phyloP scores from a whole-genome alignment of 305 asterid species.

The Fraxinus ornus region DNA sequence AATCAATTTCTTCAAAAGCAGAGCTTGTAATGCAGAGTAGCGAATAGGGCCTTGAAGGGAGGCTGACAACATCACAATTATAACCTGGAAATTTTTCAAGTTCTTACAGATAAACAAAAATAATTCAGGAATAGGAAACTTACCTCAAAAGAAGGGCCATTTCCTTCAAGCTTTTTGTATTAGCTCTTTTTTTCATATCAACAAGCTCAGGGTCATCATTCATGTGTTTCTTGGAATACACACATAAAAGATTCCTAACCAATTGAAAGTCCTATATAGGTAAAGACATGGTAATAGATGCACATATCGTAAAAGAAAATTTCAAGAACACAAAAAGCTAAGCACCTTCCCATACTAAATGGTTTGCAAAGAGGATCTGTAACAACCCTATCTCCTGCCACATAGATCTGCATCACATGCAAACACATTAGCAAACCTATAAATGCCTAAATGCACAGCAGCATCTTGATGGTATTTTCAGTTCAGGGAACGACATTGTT shows the following conservation, averaged over 20 bases:
- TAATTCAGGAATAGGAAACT: slow-evolving; percentile 2
- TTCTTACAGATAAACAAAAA: neutral
- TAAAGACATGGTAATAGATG: slow-evolving; percentile 23
- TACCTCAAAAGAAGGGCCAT: slow-evolving; percentile 93
- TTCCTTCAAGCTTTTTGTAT: slow-evolving; percentile 92
- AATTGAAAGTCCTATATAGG: slow-evolving; percentile 23
- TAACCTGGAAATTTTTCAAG: neutral
- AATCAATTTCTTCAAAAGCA: neutral
- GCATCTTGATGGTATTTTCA: slow-evolving; percentile 15
- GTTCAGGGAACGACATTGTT: slow-evolving; percentile 17
- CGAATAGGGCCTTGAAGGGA: neutral
- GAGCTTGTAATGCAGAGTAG: neutral
- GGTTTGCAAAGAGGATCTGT: slow-evolving; percentile 98
- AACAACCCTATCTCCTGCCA: slow-evolving; percentile 96
- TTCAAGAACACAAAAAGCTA: slow-evolving; percentile 13
- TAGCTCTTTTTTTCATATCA: slow-evolving; percentile 86
- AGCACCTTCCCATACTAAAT: slow-evolving; percentile 97
- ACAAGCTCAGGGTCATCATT: slow-evolving; percentile 73
- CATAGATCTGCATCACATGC: slow-evolving; percentile 60
- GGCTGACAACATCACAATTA: neutral
- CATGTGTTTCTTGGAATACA: slow-evolving; percentile 92
- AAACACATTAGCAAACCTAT: slow-evolving; percentile 27
- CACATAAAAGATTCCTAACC: slow-evolving; percentile 87
- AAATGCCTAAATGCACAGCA: slow-evolving; percentile 7
- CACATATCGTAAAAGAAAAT: slow-evolving; percentile 15